phyloP scores from a whole-genome alignment of 805 yeast species.

The Ogataea angusta region DNA sequence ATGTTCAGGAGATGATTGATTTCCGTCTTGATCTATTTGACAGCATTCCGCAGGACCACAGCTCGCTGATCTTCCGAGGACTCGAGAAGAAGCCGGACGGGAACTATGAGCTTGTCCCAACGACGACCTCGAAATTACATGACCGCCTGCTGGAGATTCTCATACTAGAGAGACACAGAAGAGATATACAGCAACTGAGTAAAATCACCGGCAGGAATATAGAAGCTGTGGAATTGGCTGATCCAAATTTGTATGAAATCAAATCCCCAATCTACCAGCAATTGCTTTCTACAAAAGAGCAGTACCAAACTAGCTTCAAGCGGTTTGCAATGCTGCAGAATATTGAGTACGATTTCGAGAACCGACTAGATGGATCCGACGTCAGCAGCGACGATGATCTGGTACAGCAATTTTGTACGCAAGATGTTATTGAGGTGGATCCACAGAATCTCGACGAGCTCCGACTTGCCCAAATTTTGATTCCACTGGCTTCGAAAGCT shows the following conservation, averaged over 20 bases:
- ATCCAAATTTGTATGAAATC: constrained; percentile 33
- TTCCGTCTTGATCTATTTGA: constrained; percentile 23
- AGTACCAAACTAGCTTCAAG: constrained; percentile 27
- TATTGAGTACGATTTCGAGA: constrained; percentile 36
- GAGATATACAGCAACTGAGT: constrained; percentile 31
- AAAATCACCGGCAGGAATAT: constrained; percentile 20
- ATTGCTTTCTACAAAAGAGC: constrained; percentile 20
- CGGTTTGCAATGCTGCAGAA: constrained; percentile 35
- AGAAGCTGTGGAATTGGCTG: constrained; percentile 22
- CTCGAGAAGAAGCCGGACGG: constrained; percentile 13
- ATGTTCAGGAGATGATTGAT: constrained; percentile 20
- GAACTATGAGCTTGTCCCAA: constrained; percentile 15
- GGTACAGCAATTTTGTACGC: constrained; percentile 28
- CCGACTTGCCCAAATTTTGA: constrained; percentile 29
- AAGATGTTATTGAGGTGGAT: constrained; percentile 21
- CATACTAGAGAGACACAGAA: constrained; percentile 35
- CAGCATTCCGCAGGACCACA: constrained; percentile 26
- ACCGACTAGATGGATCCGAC: constrained; percentile 24
- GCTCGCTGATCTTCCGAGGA: constrained; percentile 23
- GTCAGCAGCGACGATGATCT: constrained; percentile 29
- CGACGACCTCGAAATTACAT: constrained; percentile 34
- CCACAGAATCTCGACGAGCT: constrained; percentile 20
- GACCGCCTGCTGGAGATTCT: constrained; percentile 32
- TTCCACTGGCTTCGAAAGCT: constrained; percentile 36
- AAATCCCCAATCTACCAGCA: constrained; percentile 31